Evolutionary conservation across 371 early-diverging fungal genomes (phyloP), one percentile per base, ranked within the genome.

Genomic region (Capillidium heterosporum): DNA sequence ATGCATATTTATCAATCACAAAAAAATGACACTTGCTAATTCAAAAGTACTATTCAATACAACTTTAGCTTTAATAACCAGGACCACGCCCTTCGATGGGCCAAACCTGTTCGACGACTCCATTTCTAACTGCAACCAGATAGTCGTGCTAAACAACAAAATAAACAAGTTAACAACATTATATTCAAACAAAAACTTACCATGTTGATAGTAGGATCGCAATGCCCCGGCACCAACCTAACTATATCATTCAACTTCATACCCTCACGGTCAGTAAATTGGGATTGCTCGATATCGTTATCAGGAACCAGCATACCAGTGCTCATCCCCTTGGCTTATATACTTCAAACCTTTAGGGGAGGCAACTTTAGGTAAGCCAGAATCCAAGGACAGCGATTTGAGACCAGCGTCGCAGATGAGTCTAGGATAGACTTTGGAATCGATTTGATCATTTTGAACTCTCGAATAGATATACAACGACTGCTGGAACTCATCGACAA

Each of bases 131-230:
- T 21, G 27, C 53, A 23, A 53, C 42, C 24, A 53, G 8, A 42
- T 41, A 49, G 19, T 49, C 31, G 27, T 49, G 49, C 49, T 49
- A 49, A 49, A 28, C 5, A 7, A 49, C 7, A 31, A 24, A 49
- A 8, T 27, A 49, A 7, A 24, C 4, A 49, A 19, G 28, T 26
- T 27, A 10, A 19, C 8, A 27, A 24, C 19, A 49, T 10, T 19
- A 44, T 7, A 17, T 19, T 7, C 17, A 49, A 28, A 28, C 23
- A 27, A 8, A 10, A 19, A 8, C n/a, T 53, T 29, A 29, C 32
- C 53, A 53, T 53, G 40, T 53, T 53, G 21, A 53, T 27, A 53
- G 53, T 53, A 42, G 53, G 53, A 24, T 53, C 53, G 21, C 53
- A 53, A 23, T 53, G 53, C 5, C 53, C 53, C 10, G 53, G 53